phyloP scores from a whole-genome alignment of 1,284 basidiomycete genomes.

The Pulveroboletus sp. region DNA sequence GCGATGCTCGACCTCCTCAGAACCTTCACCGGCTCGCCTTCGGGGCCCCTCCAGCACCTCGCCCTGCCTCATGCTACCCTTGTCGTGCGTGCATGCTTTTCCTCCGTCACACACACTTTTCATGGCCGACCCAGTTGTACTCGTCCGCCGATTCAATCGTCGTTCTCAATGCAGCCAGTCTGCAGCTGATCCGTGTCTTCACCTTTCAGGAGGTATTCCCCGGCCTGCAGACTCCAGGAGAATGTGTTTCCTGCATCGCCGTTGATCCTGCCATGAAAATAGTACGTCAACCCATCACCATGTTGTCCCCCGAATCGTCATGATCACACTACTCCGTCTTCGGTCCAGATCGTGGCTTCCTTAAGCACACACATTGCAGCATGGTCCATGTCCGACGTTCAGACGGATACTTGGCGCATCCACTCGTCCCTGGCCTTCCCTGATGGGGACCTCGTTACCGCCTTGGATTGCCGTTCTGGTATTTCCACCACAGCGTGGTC shows the following conservation, averaged over 20 bases:
- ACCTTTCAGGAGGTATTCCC: constrained; percentile 80
- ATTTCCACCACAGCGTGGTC: constrained; percentile 13
- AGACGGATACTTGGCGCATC: constrained; percentile 66
- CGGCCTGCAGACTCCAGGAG: constrained; percentile 44
- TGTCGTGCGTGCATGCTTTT: constrained; percentile 48
- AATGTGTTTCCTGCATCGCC: constrained; percentile 58
- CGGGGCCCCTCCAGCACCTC: constrained; percentile 57
- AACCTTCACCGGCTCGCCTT: constrained; percentile 58
- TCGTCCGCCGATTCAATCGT: constrained; percentile 68
- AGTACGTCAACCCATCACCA: constrained; percentile 45
- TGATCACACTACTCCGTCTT: constrained; percentile 16
- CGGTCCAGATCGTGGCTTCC: constrained; percentile 66
- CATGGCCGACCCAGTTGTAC: constrained; percentile 53
- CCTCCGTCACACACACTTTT: neutral
- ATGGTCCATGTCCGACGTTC: constrained; percentile 69
- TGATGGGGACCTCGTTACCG: constrained; percentile 52
- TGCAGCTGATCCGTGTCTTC: constrained; percentile 64
- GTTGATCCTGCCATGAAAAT: constrained; percentile 78
- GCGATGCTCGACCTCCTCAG: constrained; percentile 61
- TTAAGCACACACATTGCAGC: constrained; percentile 64
- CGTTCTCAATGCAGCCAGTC: constrained; percentile 63
- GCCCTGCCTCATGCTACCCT: constrained; percentile 54
- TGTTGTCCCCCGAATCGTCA: constrained; percentile 12
- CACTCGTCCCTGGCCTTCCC: constrained; percentile 75
- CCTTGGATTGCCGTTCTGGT: constrained; percentile 75